Evolutionary conservation across 768 basidiomycete genomes (phyloP), one percentile per base, ranked within the genome.

Genomic region (Xerocomellus amylosporus): DNA sequence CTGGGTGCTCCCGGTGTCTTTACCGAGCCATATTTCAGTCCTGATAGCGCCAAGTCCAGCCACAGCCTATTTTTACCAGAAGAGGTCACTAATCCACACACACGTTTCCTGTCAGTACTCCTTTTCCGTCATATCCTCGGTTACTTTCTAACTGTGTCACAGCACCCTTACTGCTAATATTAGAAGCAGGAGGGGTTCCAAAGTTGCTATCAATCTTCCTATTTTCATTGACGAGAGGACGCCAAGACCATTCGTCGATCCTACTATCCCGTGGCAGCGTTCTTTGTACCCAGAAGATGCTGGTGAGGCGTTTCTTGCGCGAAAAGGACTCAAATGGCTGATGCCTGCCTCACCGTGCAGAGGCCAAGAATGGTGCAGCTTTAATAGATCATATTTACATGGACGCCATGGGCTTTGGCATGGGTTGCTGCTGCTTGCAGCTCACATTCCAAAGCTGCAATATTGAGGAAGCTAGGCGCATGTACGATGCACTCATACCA

Each of bases 401-500:
- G 77, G 97, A 99, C 70, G 95, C 97, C 9, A 98, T 98, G 97
- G 96, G 95, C 28, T 99, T 99, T 70, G 97, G 97, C 44, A 99
- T 98, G 97, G 97, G 97, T 7, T 98, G 96, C 62, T 96, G 93
- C 65, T 98, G 97, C 71, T 78, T 99, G 48, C 97, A 99, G 65
- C 79, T 98, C 56, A 99, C 97, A 14, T 98, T 98, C 75, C 97
- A 99, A 72, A 88, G 94, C 3, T 97, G 93, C 72, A 93, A 93
- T 74, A 85, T 99, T 26, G 79, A 82, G 31, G 94, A 99, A 69
- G 94, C 97, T 12, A 80, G 93, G 66, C 79, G 90, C 51, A 84
- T 98, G 73, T 99, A 99, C 68, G 97, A 99, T 69, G 91, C 90
- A n/a, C 78, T 99, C 47, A 86, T 97, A 20, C 97, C 97, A 12